Base-by-base conservation (phyloP, 352 stramenopile species). In the Phytopythium aichiense region DNA sequence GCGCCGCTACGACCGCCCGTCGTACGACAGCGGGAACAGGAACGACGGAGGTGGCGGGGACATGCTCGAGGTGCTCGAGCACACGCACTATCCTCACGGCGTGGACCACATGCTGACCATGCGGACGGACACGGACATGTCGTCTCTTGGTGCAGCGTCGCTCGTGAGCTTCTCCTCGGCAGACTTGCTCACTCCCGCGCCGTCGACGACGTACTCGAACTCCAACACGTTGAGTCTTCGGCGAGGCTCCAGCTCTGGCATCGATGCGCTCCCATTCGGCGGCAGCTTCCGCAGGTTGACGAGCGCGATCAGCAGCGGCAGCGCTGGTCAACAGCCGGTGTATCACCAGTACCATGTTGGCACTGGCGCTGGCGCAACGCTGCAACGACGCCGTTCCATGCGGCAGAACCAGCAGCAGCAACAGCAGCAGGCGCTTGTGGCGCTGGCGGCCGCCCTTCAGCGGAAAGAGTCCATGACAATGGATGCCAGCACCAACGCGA, bases 41-140 rank as follows among this genome's bases (percentile, higher is more conserved):
- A 25, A 43, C 23, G 33, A 13, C 33, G 57, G 62, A 31, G 30
- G 57, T 16, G 28, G 57, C 33, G 30, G 50, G 57, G 13, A 18
- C 23, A 76, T 87, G 77, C 64, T 89, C 7, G 78, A 88, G 60
- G 68, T 87, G 35, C 57, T 92, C 22, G 80, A 88, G 65, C 77
- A 88, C 60, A 84, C 77, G 48, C 76, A 89, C 63, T 45, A 67
- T 50, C 58, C 55, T 30, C 55, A 61, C 65, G 23, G 49, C 72
- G 49, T 68, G 61, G 45, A 56, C 58, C 35, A 37, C 33, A 51
- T 42, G 65, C 46, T 71, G 61, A 33, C 72, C 46, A 52, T 35
- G 46, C 46, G 46, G 12, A 52, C 46, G 2, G 46, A 52, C 23
- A 35, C 46, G 35, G 77, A 74, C 5, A 66, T 67, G 38, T 83